Percentiles rank a stretch among this genome's conserved stretches.
Evolutionary conservation across 2,329 filamentous ascomycete genomes (phyloP).

Genomic region (Scedosporium apiospermum): DNA sequence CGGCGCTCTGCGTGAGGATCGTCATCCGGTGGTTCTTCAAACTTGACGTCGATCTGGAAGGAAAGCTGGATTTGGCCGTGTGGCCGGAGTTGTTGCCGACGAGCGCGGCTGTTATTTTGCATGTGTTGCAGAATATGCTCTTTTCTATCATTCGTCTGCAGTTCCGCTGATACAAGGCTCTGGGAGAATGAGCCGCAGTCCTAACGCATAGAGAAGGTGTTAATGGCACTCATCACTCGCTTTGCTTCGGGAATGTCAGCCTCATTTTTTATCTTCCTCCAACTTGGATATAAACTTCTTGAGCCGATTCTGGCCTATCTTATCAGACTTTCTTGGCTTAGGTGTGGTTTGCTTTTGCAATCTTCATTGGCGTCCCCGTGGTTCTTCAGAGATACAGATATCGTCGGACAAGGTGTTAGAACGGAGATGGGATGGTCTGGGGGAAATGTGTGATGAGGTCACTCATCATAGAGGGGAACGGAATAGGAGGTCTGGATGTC

Average conservation of each 20-base stretch:
- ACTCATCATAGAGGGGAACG: neutral
- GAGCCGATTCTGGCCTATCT: conserved; percentile 8
- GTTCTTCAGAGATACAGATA: neutral
- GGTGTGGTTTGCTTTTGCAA: neutral
- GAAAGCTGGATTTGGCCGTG: conserved; percentile 52
- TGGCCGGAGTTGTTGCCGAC: conserved; percentile 61
- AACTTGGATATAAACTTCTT: neutral
- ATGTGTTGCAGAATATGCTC: conserved; percentile 63
- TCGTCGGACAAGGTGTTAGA: neutral
- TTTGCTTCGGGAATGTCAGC: too few species aligned
- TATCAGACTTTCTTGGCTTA: neutral
- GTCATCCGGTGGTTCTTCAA: conserved; percentile 50
- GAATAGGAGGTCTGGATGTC: neutral
- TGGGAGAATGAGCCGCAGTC: neutral
- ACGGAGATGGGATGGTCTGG: neutral
- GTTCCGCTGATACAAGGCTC: conserved; percentile 30
- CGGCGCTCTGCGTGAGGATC: conserved; percentile 48
- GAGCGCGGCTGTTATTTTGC: conserved; percentile 54
- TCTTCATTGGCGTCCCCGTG: neutral
- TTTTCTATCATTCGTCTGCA: conserved; percentile 59
- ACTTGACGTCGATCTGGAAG: conserved; percentile 55
- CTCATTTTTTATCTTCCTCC: too few species aligned
- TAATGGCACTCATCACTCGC: too few species aligned
- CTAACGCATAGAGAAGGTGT: too few species aligned
- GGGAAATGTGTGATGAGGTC: neutral